Conservation (phyloP, 331 rosid species). For the Arachis monticola region DNA sequence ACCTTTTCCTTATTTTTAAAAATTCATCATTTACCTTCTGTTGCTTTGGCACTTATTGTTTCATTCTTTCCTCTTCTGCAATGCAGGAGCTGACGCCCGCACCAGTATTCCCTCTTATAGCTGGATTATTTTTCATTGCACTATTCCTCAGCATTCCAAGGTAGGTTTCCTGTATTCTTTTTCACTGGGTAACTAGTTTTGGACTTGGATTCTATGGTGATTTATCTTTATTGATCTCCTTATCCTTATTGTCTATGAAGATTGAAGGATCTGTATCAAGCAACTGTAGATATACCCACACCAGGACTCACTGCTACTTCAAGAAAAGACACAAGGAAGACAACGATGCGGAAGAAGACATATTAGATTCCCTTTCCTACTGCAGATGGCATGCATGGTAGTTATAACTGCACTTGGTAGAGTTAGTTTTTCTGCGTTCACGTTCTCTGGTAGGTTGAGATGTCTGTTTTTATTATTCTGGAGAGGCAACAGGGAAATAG, state of each 20-base stretch:
- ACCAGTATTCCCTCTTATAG: slow-evolving; percentile 87
- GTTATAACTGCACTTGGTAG: slow-evolving; percentile 34
- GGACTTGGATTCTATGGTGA: slow-evolving; percentile 3
- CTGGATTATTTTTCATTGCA: slow-evolving; percentile 69
- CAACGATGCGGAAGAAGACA: slow-evolving; percentile 82
- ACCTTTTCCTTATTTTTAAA: background rate
- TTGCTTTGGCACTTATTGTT: slow-evolving; percentile 27
- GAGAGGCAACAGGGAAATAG: slow-evolving; percentile 1
- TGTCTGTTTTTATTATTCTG: slow-evolving; percentile 27
- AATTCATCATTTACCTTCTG: no score
- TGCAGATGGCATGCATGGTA: slow-evolving; percentile 1
- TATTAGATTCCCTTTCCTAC: slow-evolving; percentile 45
- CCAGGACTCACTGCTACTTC: slow-evolving; percentile 64
- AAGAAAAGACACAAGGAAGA: slow-evolving; percentile 73
- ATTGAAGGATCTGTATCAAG: slow-evolving; percentile 74
- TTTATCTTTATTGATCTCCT: slow-evolving; percentile 35
- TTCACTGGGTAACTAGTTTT: slow-evolving; percentile 29
- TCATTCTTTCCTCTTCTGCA: slow-evolving; percentile 24
- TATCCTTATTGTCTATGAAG: slow-evolving; percentile 47
- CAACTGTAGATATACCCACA: slow-evolving; percentile 73
- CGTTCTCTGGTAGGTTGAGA: slow-evolving; percentile 35
- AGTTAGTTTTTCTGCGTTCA: slow-evolving; percentile 47
- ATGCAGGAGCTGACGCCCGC: slow-evolving; percentile 91
- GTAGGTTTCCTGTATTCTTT: slow-evolving; percentile 47
- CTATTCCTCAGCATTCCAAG: slow-evolving; percentile 80